Evolutionary conservation across 306 rosid species (phyloP).

Genomic region (Astragalus glycyphyllos): DNA sequence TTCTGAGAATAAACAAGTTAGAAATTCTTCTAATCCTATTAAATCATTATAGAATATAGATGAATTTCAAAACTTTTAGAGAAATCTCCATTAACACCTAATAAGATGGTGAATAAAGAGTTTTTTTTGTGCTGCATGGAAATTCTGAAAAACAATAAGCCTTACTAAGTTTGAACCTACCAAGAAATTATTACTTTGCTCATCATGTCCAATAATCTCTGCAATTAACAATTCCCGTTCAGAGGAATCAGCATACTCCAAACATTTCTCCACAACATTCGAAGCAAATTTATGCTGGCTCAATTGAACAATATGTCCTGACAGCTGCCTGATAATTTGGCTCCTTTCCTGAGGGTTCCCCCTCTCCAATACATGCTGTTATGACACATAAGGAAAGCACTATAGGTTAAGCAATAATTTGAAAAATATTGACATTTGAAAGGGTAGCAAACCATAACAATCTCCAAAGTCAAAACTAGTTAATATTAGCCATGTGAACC

Average conservation of each 20-base stretch:
- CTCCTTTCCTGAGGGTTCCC: constrained; percentile 72
- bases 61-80: background rate
- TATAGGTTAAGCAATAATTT: constrained; percentile 8
- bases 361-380: constrained; percentile 84
- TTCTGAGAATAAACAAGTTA: background rate
- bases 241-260: constrained; percentile 71
- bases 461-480: constrained; percentile 4
- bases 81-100: constrained; percentile 10
- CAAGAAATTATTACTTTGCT: constrained; percentile 72
- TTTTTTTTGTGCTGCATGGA: constrained; percentile 16
- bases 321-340: constrained; percentile 69
- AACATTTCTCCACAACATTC: constrained; percentile 89
- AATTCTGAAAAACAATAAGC: constrained; percentile 31
- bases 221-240: constrained; percentile 69
- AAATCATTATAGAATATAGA: constrained; percentile 17
- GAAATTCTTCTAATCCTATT: constrained; percentile 3
- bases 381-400: constrained; percentile 34
- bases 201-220: constrained; percentile 75
- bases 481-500: background rate
- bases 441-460: constrained; percentile 17
- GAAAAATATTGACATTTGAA: constrained; percentile 12
- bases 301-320: constrained; percentile 65
- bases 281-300: constrained; percentile 88
- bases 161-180: constrained; percentile 49
- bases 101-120: constrained; percentile 13